Evolutionary conservation across 176 grass and related monocot species (phyloP).

Genomic region (Zoysia pacifica): DNA sequence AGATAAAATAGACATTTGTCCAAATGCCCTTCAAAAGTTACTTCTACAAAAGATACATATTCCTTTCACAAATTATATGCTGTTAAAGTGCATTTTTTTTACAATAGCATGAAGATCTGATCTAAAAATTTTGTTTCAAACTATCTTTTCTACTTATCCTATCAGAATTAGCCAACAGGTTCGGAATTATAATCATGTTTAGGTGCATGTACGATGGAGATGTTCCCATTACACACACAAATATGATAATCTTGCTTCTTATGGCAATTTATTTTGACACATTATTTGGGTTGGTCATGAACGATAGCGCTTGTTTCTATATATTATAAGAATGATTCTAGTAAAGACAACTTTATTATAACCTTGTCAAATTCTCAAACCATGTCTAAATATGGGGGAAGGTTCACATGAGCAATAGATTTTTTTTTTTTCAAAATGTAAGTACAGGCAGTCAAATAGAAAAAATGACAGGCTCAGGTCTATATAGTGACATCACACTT

Average conservation of each 20-base stretch:
- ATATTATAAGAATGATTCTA: not conserved
- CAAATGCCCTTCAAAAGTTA: not conserved
- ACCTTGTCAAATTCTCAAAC: not conserved
- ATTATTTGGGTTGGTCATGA: not conserved
- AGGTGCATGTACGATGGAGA: not conserved
- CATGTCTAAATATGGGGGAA: too few relatives aligned
- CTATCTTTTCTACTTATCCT: not conserved
- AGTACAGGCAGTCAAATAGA: not conserved
- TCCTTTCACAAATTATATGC: not conserved
- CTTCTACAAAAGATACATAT: not conserved
- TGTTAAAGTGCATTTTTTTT: not conserved
- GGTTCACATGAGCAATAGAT: not conserved
- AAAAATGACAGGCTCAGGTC: not conserved
- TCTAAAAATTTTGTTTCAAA: not conserved
- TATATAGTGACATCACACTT: not conserved
- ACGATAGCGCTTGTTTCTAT: not conserved
- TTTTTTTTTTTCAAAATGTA: not conserved
- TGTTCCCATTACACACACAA: not conserved
- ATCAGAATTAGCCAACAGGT: not conserved
- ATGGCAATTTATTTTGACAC: not conserved
- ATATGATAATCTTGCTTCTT: not conserved
- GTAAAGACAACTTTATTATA: not conserved
- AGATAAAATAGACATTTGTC: not conserved
- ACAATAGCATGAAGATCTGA: too few relatives aligned
- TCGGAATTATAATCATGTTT: not conserved